A percentile compares a stretch with the other conserved stretches of the same genome.
These are phyloP conservation scores for Apocynum venetum DNA, from an alignment of 257 asterid species.

Conservation along the genomic window DNA sequence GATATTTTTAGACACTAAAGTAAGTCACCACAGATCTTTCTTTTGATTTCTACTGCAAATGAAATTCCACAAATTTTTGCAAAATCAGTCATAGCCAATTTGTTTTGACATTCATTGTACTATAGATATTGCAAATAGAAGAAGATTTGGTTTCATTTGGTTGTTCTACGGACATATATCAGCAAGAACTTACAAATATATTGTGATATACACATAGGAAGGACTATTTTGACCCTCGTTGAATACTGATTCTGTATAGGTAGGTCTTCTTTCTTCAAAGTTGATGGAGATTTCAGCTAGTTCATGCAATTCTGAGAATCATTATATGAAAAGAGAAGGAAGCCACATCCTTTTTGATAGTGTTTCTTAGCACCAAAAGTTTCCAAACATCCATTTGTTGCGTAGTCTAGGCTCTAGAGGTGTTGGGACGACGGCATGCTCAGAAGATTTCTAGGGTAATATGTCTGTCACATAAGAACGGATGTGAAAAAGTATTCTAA, in stretches of 20 bases:
- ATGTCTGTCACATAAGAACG: background rate
- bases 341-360: background rate
- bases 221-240: background rate
- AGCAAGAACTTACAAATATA: background rate
- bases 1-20: background rate
- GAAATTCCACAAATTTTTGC: background rate
- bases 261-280: background rate
- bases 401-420: background rate
- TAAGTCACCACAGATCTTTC: background rate
- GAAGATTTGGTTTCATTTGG: background rate
- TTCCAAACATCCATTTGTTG: background rate
- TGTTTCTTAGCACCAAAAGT: background rate
- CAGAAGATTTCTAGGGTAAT: background rate
- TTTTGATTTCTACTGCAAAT: background rate
- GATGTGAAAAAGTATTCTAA: background rate
- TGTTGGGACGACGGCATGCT: background rate
- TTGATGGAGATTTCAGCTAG: background rate
- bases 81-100: background rate
- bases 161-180: background rate
- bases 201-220: background rate
- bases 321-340: background rate
- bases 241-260: background rate
- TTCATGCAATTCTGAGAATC: background rate
- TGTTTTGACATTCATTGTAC: background rate
- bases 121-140: background rate